These are phyloP conservation scores for Brasenia schreberi DNA, from an alignment of 164 flowering plant species.

Conservation along the genomic window DNA sequence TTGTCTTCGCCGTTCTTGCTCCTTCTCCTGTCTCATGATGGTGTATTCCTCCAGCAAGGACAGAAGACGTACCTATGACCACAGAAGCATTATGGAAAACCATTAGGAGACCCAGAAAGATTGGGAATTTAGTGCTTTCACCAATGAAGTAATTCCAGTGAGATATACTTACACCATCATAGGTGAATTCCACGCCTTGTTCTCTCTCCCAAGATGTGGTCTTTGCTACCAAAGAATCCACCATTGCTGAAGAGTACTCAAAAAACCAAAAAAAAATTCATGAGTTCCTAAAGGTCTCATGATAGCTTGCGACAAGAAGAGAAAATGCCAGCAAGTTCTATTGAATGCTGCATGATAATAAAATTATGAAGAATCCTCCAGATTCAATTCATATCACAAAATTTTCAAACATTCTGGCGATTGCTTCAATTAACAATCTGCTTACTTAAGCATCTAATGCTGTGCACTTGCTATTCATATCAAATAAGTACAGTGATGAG, in stretches of 20 bases:
- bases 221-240: conserved; percentile 38
- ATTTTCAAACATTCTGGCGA: no score
- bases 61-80: conserved; percentile 52
- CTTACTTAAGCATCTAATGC: no score
- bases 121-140: no score
- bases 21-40: conserved; percentile 64
- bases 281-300: no score
- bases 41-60: conserved; percentile 81
- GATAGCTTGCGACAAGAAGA: no score
- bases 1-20: conserved; percentile 63
- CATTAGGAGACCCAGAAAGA: background rate
- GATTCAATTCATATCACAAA: no score
- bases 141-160: no score
- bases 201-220: conserved; percentile 49
- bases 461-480: no score
- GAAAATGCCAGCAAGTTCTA: no score
- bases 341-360: no score
- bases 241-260: conserved; percentile 29
- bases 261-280: background rate
- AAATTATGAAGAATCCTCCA: no score
- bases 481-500: background rate
- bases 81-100: background rate
- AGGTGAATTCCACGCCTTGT: conserved; percentile 36
- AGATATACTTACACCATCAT: conserved; percentile 69
- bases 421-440: no score